Evolutionary conservation across 2,329 filamentous ascomycete species (phyloP).

Genomic region (Trichocomaceae sp.): DNA sequence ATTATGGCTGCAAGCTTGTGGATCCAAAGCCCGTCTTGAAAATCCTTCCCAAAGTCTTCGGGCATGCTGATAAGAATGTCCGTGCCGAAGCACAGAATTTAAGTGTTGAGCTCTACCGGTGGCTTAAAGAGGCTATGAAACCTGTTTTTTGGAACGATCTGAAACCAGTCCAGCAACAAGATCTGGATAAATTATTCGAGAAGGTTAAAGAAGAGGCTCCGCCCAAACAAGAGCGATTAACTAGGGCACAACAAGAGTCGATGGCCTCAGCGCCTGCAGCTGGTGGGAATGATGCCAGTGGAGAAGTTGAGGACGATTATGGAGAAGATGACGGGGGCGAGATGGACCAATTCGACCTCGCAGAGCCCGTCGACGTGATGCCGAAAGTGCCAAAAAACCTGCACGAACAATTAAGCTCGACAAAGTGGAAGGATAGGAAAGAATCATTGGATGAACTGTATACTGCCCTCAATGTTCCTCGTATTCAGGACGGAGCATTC

Average conservation of each 20-base stretch:
- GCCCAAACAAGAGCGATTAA: conserved; percentile 82
- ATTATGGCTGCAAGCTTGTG: conserved; percentile 87
- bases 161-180: conserved; percentile 90
- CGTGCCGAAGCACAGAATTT: conserved; percentile 87
- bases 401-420: conserved; percentile 72
- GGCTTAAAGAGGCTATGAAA: conserved; percentile 97
- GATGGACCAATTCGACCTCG: conserved; percentile 72
- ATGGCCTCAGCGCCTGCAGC: conserved; percentile 61
- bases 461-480: conserved; percentile 69
- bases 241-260: conserved; percentile 83
- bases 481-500: conserved; percentile 86
- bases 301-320: conserved; percentile 53
- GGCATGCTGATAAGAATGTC: conserved; percentile 96
- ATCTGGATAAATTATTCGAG: conserved; percentile 90
- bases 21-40: conserved; percentile 92
- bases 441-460: conserved; percentile 82
- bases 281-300: conserved; percentile 51
- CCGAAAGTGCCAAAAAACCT: conserved; percentile 77
- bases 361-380: conserved; percentile 80
- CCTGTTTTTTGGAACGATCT: conserved; percentile 94
- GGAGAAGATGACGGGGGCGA: conserved; percentile 57
- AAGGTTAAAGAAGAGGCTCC: conserved; percentile 79
- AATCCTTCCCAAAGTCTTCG: conserved; percentile 79
- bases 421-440: conserved; percentile 98
- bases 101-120: conserved; percentile 90